Conservation (phyloP, 73 alveolate genomes). For the Effrenium voratum region DNA sequence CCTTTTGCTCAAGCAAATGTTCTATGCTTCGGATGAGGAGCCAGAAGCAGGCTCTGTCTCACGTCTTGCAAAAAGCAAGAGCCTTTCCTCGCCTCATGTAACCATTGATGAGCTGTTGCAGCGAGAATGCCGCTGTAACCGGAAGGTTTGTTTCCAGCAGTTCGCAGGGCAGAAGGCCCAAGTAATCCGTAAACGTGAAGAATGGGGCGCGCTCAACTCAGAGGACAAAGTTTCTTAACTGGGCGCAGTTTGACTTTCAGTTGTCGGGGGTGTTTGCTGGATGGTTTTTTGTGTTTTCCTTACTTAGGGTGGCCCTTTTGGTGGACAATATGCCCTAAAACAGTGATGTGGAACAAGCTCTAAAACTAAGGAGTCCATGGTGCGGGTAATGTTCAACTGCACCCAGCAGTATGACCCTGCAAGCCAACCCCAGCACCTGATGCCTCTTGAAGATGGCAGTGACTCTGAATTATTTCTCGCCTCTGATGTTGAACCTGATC, state of each 20-base stretch:
- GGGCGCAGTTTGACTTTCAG: neutral
- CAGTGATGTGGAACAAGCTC: neutral
- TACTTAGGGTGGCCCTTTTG: neutral
- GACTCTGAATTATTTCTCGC: neutral
- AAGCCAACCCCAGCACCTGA: neutral
- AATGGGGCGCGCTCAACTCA: neutral
- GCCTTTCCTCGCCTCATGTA: neutral
- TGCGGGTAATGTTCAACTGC: conserved; percentile 10
- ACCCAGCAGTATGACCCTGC: neutral
- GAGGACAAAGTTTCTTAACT: neutral
- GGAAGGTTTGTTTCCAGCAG: neutral
- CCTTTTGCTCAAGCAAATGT: neutral
- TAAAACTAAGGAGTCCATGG: neutral
- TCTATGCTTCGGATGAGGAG: conserved; percentile 13
- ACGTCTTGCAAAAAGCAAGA: neutral
- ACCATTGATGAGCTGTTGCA: neutral
- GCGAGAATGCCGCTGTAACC: conserved; percentile 6
- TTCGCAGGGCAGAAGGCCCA: neutral
- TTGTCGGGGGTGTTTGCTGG: neutral
- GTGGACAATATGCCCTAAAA: no score
- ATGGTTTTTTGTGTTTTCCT: neutral
- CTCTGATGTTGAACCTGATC: no score
- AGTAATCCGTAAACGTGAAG: neutral
- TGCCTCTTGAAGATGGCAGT: neutral
- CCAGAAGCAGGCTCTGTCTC: neutral